Evolutionary conservation across 495 filamentous ascomycete genomes (phyloP), one percentile per base, ranked within the genome.

Genomic region (Talaromyces borbonicus): DNA sequence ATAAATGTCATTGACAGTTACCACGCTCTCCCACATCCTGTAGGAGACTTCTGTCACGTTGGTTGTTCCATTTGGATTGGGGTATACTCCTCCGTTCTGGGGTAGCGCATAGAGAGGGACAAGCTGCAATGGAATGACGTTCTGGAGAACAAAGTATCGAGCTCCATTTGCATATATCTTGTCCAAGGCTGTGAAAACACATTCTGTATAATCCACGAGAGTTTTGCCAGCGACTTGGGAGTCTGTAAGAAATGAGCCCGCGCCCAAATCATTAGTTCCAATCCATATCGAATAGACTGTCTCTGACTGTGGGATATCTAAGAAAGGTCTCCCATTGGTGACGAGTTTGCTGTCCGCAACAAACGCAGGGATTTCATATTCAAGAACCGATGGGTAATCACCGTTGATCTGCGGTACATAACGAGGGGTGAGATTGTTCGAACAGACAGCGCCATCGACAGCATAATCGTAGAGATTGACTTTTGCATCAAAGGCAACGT

Each of bases 281-380:
- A 87, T 85, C 83, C 81, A 90, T 27, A 87, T 73, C 1, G 78
- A 65, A 51, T 84, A 87, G 4, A 85, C 79, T 2, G 80, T 83
- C 48, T 78, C 76, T n/a, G 69, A 54, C 14, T 67, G 47, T 0
- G 63, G 67, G 39, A 74, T 67, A 41, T 66, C 59, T 22, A 73
- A 61, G 59, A 78, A 82, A 12, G 71, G 51, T 25, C 67, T 69
- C 7, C 53, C 56, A 6, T 64, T 60, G 1, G 53, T 56, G 26
- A 51, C 49, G 47, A 64, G 75, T 9, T 61, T 53, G 23, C 65
- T 63, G 44, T 88, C 84, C 11, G 77, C 75, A n/a, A 75, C 46
- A 59, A 80, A 87, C 2, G 81, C 80, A 0, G 80, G 77, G 11
- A 87, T 55, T 58, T 87, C 79, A 55, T 87, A 86, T 20, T 79